phyloP scores from a whole-genome alignment of 2,329 filamentous ascomycete species.

The Orbilia ellipsospora region DNA sequence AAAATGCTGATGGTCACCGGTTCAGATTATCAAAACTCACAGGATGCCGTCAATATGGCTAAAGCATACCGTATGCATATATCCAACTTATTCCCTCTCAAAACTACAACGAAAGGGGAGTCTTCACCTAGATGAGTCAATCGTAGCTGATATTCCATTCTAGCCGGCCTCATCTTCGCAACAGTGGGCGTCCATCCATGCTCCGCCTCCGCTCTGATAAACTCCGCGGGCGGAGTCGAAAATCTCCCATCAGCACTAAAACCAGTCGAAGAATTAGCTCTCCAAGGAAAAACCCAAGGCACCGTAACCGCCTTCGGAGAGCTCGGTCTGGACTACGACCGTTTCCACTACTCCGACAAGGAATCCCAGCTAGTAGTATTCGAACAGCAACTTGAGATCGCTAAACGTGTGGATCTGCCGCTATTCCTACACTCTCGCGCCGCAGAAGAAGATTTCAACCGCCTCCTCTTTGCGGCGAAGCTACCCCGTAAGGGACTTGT shows the following conservation, averaged over 20 bases:
- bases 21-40: conserved; percentile 82
- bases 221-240: conserved; percentile 62
- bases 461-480: conserved; percentile 67
- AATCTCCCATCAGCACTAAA: conserved; percentile 63
- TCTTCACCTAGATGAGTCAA: neutral
- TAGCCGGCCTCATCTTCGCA: conserved; percentile 83
- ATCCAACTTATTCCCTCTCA: neutral
- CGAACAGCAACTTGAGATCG: conserved; percentile 81
- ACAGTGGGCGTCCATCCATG: conserved; percentile 97
- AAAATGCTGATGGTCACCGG: conserved; percentile 92
- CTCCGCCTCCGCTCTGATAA: conserved; percentile 80
- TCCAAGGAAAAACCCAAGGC: conserved; percentile 68
- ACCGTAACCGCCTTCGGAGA: conserved; percentile 87
- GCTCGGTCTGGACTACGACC: conserved; percentile 95
- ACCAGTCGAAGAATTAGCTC: conserved; percentile 74
- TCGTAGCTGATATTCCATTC: conserved; percentile 35
- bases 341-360: conserved; percentile 82
- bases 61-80: conserved; percentile 75
- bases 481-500: conserved; percentile 77
- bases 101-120: neutral
- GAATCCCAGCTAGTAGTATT: conserved; percentile 87
- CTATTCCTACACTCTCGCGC: conserved; percentile 93
- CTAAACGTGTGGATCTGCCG: conserved; percentile 79
- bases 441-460: conserved; percentile 84
- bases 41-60: conserved; percentile 78